Evolutionary conservation across 1,284 basidiomycete genomes (phyloP), one percentile per base, ranked within the genome.

Genomic region (Vanrija sp.): DNA sequence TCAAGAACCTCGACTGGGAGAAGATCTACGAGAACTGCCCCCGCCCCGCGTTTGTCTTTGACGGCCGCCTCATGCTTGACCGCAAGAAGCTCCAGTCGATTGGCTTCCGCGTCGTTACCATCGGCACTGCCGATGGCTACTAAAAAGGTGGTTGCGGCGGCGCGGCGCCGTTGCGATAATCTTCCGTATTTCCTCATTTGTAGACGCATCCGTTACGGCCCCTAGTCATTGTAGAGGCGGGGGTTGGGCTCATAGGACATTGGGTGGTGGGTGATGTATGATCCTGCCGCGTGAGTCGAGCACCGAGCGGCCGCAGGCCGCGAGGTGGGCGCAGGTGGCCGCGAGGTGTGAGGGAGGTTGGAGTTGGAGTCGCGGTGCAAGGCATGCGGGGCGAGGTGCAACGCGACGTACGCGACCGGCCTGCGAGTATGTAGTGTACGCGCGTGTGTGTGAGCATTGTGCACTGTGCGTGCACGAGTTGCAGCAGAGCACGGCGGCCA

Each of bases 31-130:
- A 79, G 55, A 79, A 82, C 67, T 97, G 98, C 90, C 88, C 87
- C 72, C 97, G 98, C 81, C 95, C 95, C 35, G 91, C 91, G 10
- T 94, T 95, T 71, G 82, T 96, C 62, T 98, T 98, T 68, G 95
- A 98, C 63, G 70, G 70, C 57, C 69, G 69, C 53, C 66, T 73
- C 60, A 76, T 98, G 66, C 81, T 97, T 51, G 87, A 98, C 72
- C 84, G 84, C 14, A 84, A 85, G 52, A 82, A 82, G 72, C 81
- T 98, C 59, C 83, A 83, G 65, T 75, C 84, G 71, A 95, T 98
- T 67, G 95, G 95, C 43, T 98, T 98, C 85, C 88, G 86, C 78
- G 95, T 95, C 55, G 64, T 72, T 51, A 73, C 73, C 55, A 76
- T 76, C 60, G 75, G 75, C 64, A 72, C 71, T 45, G 73, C 72